These are phyloP conservation scores for Penicillium paneum DNA, from an alignment of 2,329 filamentous ascomycete species.

Conservation along the genomic window DNA sequence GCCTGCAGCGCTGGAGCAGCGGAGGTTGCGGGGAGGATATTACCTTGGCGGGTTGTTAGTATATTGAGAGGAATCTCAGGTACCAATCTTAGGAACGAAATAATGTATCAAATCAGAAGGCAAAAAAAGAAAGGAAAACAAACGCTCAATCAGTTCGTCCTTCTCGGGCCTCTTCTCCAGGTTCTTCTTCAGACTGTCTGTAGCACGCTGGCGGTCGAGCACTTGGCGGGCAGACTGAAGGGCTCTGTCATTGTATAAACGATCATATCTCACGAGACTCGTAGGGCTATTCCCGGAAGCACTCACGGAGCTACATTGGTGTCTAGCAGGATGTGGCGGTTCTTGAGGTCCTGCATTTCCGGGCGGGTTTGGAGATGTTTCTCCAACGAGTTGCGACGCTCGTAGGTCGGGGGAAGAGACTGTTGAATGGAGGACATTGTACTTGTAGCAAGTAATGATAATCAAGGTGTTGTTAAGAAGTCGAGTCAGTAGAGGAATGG, in stretches of 20 bases:
- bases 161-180: conserved; percentile 64
- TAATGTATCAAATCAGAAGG: neutral
- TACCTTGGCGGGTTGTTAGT: conserved; percentile 53
- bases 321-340: conserved; percentile 65
- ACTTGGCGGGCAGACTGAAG: conserved; percentile 62
- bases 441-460: conserved; percentile 14
- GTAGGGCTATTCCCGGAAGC: too few species aligned
- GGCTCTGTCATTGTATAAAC: conserved; percentile 43
- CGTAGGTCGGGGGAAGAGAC: conserved; percentile 55
- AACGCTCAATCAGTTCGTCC: conserved; percentile 76
- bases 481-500: neutral
- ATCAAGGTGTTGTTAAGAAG: neutral
- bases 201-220: conserved; percentile 62
- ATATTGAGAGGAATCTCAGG: neutral
- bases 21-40: conserved; percentile 77
- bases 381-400: conserved; percentile 65
- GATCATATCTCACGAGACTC: neutral
- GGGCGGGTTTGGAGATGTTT: conserved; percentile 70
- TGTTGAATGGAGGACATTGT: conserved; percentile 49
- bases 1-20: conserved; percentile 77
- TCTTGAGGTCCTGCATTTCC: conserved; percentile 62
- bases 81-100: neutral
- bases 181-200: conserved; percentile 63
- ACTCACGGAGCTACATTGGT: conserved; percentile 64
- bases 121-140: conserved; percentile 30